Conservation (phyloP, 176 grass and related monocot genomes). For the Chrysopogon serrulatus region DNA sequence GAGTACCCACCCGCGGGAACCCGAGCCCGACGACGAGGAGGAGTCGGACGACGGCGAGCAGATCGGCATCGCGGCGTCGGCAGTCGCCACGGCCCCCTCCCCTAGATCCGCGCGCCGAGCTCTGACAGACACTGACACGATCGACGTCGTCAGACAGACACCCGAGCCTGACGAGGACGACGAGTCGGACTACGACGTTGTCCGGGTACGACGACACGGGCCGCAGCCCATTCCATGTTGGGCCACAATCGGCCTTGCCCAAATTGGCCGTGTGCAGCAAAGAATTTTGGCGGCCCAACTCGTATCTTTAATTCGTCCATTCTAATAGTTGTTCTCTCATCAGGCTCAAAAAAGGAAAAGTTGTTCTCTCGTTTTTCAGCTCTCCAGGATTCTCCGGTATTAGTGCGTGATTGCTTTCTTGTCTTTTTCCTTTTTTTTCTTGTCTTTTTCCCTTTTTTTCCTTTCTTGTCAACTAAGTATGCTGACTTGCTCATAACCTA, state of each 20-base stretch:
- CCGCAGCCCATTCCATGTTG: not conserved
- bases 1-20: slow-evolving; percentile 33
- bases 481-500: no score
- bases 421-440: no score
- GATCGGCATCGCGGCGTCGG: slow-evolving; percentile 50
- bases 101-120: not conserved
- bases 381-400: not conserved
- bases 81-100: not conserved
- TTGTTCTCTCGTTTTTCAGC: no score
- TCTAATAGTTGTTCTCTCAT: no score
- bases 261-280: not conserved
- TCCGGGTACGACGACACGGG: no score
- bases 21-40: slow-evolving; percentile 1
- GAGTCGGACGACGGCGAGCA: slow-evolving; percentile 48
- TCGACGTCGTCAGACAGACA: no score
- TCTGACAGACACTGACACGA: not conserved
- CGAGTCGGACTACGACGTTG: no score
- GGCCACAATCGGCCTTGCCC: not conserved
- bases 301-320: not conserved
- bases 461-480: no score
- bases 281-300: not conserved
- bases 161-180: no score
- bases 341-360: no score
- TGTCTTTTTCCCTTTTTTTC: no score
- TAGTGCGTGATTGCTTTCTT: not conserved